Evolutionary conservation across 805 yeast genomes (phyloP).

Genomic region (Saccharomyces paradoxus): DNA sequence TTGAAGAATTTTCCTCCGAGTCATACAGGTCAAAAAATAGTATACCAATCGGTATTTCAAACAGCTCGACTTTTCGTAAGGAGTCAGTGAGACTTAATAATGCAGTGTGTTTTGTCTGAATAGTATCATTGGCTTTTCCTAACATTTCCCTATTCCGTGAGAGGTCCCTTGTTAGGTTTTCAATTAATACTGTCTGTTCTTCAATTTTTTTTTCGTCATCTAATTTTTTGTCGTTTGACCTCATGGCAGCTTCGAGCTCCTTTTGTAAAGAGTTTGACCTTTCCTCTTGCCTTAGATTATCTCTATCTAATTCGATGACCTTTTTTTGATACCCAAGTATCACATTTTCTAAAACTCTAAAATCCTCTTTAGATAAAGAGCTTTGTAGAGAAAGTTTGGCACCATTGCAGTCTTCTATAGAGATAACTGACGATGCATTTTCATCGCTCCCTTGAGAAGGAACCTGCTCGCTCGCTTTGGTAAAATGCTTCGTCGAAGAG

Average conservation of each 20-base stretch:
- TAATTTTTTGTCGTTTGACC: neutral
- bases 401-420: neutral
- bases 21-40: neutral
- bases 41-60: conserved; percentile 2
- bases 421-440: neutral
- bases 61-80: neutral
- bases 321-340: neutral
- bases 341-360: neutral
- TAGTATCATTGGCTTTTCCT: neutral
- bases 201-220: neutral
- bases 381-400: neutral
- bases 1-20: neutral
- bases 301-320: neutral
- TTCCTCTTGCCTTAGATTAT: neutral
- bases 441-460: neutral
- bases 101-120: neutral
- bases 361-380: neutral
- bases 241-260: neutral
- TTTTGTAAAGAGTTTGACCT: neutral
- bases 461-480: neutral
- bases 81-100: neutral
- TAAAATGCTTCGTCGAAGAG: neutral
- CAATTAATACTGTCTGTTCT: neutral
- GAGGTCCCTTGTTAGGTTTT: neutral
- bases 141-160: neutral